Evolutionary conservation across 306 rosid genomes (phyloP), one percentile per base, ranked within the genome.

Genomic region (Cercis canadensis): DNA sequence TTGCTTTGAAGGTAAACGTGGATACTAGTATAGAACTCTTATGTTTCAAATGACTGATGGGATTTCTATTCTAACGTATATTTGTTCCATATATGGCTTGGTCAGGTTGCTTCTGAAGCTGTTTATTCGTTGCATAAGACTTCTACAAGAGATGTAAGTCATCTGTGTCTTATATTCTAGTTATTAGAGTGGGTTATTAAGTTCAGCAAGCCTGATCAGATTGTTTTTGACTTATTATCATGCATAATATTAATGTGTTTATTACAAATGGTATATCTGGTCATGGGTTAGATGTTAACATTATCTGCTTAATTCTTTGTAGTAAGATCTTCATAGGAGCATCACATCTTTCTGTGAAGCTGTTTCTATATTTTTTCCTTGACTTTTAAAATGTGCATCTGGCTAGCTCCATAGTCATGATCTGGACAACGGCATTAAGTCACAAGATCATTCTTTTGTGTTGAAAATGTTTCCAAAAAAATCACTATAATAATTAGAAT

Each of bases 71-170:
- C 73, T 76, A 16, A 79, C 62, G 33, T 64, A 60, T 49, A 59
- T 64, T 50, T 67, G 63, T 45, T 17, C 14, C 33, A 16, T 50
- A 29, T 75, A 19, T 73, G 67, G 65, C 75, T 70, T 67, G 16
- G 40, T 49, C 83, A 94, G 99, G 78, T 83, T 84, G 87, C 99
- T 81, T 86, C 99, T 64, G 78, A 86, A 69, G 96, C 96, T 52
- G 99, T 94, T 70, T 94, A 91, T 86, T 94, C 96, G 52, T 77
- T 94, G 81, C 99, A 91, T 54, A 94, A 87, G 83, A 85, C 92
- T 70, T 87, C 96, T 55, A 91, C 99, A 45, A 91, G 99, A 85
- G 92, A 94, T 41, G 97, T 87, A 85, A 89, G 92, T 81, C 44
- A 21, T 45, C 62, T 39, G 16, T 72, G 53, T 67, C 59, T 40